Conservation (phyloP, 306 rosid genomes). For the Geum urbanum region DNA sequence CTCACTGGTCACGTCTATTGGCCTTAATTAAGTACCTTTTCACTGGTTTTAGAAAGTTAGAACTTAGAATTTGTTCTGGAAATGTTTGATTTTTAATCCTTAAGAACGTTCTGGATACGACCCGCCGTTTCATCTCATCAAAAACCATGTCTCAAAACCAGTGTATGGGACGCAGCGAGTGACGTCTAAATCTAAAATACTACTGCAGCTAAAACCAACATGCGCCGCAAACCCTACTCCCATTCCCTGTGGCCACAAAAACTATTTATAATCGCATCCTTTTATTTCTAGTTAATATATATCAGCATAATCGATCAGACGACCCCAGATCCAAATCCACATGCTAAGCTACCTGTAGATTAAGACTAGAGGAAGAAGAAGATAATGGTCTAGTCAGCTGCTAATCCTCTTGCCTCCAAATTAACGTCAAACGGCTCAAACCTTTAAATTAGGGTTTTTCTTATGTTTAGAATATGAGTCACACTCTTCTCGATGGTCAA, state of each 20-base stretch:
- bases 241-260: too few relatives aligned
- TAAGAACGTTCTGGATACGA: background rate
- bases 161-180: background rate
- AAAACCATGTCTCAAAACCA: background rate
- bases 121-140: background rate
- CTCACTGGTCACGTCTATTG: too few relatives aligned
- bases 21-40: too few relatives aligned
- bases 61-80: background rate
- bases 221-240: background rate
- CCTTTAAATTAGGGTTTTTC: background rate
- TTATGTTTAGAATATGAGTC: background rate
- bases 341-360: background rate
- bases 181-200: background rate
- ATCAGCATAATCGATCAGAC: too few relatives aligned
- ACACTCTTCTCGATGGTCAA: constrained; percentile 13
- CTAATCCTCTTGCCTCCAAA: background rate
- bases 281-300: background rate
- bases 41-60: background rate
- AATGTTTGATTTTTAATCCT: background rate
- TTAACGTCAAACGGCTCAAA: background rate
- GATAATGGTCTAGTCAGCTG: background rate
- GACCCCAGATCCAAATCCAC: constrained; percentile 1
- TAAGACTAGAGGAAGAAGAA: background rate
- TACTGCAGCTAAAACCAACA: background rate
- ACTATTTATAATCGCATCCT: background rate